phyloP scores from a whole-genome alignment of 2,329 filamentous ascomycete genomes.

The Onygenales sp. region DNA sequence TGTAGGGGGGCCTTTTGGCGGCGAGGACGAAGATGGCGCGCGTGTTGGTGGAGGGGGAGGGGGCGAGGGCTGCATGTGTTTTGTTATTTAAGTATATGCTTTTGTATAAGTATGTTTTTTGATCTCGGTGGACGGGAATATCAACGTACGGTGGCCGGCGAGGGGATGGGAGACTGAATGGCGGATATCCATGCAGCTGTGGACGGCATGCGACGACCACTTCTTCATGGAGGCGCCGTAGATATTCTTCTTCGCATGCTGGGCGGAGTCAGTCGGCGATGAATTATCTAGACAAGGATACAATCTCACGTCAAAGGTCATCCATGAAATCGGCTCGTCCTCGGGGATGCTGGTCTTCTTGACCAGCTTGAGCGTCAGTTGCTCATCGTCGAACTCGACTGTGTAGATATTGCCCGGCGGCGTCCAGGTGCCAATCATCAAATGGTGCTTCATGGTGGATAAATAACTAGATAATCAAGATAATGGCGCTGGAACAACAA shows the following conservation, averaged over 20 bases:
- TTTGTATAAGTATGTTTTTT: neutral
- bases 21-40: slow-evolving; percentile 83
- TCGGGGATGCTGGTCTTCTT: slow-evolving; percentile 73
- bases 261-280: slow-evolving; percentile 7
- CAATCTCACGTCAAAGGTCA: slow-evolving; percentile 71
- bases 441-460: slow-evolving; percentile 66
- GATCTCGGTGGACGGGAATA: too few species aligned
- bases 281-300: slow-evolving; percentile 1
- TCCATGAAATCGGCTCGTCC: slow-evolving; percentile 87
- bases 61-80: slow-evolving; percentile 50
- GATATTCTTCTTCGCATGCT: slow-evolving; percentile 75
- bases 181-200: slow-evolving; percentile 63
- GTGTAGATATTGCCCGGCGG: slow-evolving; percentile 85
- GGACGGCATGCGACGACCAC: slow-evolving; percentile 73
- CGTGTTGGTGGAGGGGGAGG: slow-evolving; percentile 64
- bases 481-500: too few species aligned
- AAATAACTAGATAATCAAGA: too few species aligned
- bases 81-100: too few species aligned
- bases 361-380: slow-evolving; percentile 61
- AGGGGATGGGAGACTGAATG: slow-evolving; percentile 68
- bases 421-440: slow-evolving; percentile 90
- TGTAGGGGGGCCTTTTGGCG: slow-evolving; percentile 65
- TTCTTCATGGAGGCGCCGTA: slow-evolving; percentile 92
- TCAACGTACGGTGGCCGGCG: slow-evolving; percentile 57
- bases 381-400: slow-evolving; percentile 77